These are phyloP conservation scores for Boletus vinaceobasis DNA, from an alignment of 768 basidiomycete species.

Conservation along the genomic window DNA sequence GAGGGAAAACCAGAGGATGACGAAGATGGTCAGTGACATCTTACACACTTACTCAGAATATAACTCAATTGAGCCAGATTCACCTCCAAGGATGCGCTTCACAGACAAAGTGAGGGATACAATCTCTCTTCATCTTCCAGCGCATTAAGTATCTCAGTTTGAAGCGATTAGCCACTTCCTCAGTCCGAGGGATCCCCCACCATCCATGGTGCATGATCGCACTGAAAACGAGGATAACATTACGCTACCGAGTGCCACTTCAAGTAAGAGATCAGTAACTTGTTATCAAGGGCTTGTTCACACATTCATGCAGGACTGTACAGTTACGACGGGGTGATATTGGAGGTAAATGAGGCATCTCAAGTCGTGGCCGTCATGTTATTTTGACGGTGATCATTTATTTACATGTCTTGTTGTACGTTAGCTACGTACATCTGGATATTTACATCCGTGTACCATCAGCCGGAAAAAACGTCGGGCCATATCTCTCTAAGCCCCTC, in stretches of 20 bases:
- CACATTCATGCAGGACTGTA: conserved; percentile 36
- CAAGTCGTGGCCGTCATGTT: conserved; percentile 73
- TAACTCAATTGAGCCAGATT: conserved; percentile 42
- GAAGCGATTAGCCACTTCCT: conserved; percentile 79
- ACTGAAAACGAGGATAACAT: conserved; percentile 73
- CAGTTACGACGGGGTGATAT: conserved; percentile 77
- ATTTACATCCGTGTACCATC: conserved; percentile 1
- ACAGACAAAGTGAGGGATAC: conserved; percentile 54
- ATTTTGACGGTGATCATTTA: conserved; percentile 42
- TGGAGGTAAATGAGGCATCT: conserved; percentile 76
- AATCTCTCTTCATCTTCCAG: not conserved
- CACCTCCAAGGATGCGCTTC: conserved; percentile 71
- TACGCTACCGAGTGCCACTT: conserved; percentile 63
- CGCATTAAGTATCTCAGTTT: conserved; percentile 43
- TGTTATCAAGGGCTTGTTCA: not conserved
- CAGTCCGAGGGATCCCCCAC: conserved; percentile 67
- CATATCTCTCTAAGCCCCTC: conserved; percentile 70
- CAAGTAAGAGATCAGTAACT: conserved; percentile 51
- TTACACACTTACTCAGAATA: not conserved
- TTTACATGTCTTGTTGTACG: not conserved
- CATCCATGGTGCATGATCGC: conserved; percentile 78
- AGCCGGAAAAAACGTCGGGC: conserved; percentile 65
- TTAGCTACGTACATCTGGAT: conserved; percentile 1
- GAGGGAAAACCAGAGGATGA: conserved; percentile 78
- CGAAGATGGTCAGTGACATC: conserved; percentile 60